A percentile compares a stretch with the other conserved stretches of the same genome.
phyloP scores from a whole-genome alignment of 192 early-diverging fungal genomes.

The Coemansia guatemalensis region DNA sequence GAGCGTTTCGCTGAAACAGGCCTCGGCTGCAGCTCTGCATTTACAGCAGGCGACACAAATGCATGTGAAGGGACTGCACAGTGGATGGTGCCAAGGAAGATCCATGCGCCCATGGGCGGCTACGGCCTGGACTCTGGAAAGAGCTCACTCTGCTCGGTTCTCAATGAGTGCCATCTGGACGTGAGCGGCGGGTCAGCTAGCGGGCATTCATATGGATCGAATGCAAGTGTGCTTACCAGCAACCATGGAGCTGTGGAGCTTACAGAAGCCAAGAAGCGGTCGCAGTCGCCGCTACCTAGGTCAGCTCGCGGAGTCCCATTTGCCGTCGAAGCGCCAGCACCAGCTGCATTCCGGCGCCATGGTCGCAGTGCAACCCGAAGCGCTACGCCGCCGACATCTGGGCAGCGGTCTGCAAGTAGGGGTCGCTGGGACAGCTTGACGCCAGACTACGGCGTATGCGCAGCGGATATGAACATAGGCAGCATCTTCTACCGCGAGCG shows the following conservation, averaged over 20 bases:
- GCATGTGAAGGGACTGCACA: slow-evolving; percentile 15
- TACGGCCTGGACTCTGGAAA: slow-evolving; percentile 35
- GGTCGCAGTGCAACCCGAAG: slow-evolving; percentile 17
- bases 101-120: slow-evolving; percentile 2
- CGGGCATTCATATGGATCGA: slow-evolving; percentile 5
- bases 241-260: slow-evolving; percentile 12
- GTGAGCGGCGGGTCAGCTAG: not conserved
- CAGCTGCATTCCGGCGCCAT: slow-evolving; percentile 28
- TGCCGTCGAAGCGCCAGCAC: slow-evolving; percentile 17
- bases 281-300: not conserved
- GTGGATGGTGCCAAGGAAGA: not conserved
- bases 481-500: slow-evolving; percentile 23
- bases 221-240: slow-evolving; percentile 4
- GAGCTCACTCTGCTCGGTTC: slow-evolving; percentile 12
- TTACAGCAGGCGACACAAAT: not conserved
- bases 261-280: not conserved
- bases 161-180: not conserved
- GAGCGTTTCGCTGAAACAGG: slow-evolving; percentile 28
- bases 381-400: slow-evolving; percentile 15
- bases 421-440: slow-evolving; percentile 18
- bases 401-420: slow-evolving; percentile 1
- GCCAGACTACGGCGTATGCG: not conserved
- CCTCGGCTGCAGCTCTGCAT: not conserved
- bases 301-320: not conserved
- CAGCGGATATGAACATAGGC: slow-evolving; percentile 7